A percentile compares a stretch with the other conserved stretches of the same genome.
Evolutionary conservation across 139 green algal species (phyloP).

Genomic region (Zygnema cylindricum): DNA sequence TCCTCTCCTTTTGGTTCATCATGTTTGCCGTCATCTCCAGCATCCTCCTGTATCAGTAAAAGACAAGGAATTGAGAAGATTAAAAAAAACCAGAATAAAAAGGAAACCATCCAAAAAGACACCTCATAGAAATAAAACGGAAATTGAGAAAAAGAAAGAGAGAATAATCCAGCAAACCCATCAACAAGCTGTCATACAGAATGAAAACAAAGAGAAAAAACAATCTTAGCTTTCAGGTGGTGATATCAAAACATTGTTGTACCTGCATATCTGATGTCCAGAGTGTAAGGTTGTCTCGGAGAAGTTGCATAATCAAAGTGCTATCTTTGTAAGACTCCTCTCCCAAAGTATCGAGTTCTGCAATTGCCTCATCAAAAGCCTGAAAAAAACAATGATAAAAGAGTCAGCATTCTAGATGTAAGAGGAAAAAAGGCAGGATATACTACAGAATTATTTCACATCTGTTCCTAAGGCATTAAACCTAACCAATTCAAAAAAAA

Average conservation of each 20-base stretch:
- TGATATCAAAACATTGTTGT: no score
- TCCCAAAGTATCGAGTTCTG: conserved; percentile 94
- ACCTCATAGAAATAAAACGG: not conserved
- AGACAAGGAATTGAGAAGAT: not conserved
- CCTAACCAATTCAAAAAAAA: not conserved
- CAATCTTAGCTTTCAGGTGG: no score
- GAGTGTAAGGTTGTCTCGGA: conserved; percentile 98
- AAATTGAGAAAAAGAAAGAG: not conserved
- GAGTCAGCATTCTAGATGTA: not conserved
- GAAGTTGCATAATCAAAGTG: conserved; percentile 99
- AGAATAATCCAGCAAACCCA: not conserved
- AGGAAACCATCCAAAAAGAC: not conserved
- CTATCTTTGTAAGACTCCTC: conserved; percentile 99
- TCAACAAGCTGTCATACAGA: no score
- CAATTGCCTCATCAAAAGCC: conserved; percentile 98
- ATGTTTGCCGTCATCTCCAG: conserved; percentile 13
- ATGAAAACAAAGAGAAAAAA: no score
- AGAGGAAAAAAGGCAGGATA: not conserved
- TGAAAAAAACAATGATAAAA: conserved; percentile 19
- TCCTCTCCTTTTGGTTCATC: conserved; percentile 1
- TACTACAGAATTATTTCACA: not conserved
- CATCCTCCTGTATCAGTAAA: conserved; percentile 18
- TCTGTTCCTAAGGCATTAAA: not conserved
- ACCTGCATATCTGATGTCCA: conserved; percentile 98
- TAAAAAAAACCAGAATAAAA: not conserved